A percentile compares a stretch with the other conserved stretches of the same genome.
Evolutionary conservation across 2,329 filamentous ascomycete species (phyloP).

Genomic region (Colletotrichum lupini): DNA sequence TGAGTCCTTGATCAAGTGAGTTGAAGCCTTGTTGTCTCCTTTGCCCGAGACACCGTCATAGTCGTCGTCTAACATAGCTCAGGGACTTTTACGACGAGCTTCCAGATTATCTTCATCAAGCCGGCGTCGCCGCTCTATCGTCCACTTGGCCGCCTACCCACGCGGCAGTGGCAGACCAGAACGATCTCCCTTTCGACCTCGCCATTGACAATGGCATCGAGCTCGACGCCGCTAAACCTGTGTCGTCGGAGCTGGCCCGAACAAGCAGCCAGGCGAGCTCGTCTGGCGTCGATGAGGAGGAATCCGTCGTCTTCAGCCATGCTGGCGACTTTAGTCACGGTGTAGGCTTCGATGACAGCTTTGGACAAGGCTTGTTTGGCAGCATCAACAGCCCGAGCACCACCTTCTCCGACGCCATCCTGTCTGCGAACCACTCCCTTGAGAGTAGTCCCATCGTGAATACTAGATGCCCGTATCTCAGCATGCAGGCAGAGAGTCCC

Average conservation of each 20-base stretch:
- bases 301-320: slow-evolving; percentile 15
- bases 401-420: slow-evolving; percentile 9
- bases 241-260: not conserved
- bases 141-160: not conserved
- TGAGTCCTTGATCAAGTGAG: slow-evolving; percentile 18
- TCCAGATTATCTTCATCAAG: not conserved
- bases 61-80: not conserved
- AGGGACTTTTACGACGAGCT: slow-evolving; percentile 24
- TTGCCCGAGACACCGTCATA: not conserved
- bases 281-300: slow-evolving; percentile 12
- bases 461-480: slow-evolving; percentile 1
- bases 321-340: not conserved
- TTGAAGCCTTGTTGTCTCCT: not conserved
- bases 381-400: slow-evolving; percentile 15
- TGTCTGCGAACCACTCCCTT: slow-evolving; percentile 2
- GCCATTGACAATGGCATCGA: slow-evolving; percentile 11
- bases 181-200: slow-evolving; percentile 17
- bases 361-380: not conserved
- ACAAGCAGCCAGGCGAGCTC: slow-evolving; percentile 27
- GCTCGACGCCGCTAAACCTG: not conserved
- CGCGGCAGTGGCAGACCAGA: not conserved
- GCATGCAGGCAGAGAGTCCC: not conserved
- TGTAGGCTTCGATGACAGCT: slow-evolving; percentile 3
- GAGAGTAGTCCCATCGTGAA: slow-evolving; percentile 12
- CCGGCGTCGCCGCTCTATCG: not conserved